Evolutionary conservation across 108 stramenopile genomes (phyloP), one percentile per base, ranked within the genome.

Genomic region (Nitzschia putrida): DNA sequence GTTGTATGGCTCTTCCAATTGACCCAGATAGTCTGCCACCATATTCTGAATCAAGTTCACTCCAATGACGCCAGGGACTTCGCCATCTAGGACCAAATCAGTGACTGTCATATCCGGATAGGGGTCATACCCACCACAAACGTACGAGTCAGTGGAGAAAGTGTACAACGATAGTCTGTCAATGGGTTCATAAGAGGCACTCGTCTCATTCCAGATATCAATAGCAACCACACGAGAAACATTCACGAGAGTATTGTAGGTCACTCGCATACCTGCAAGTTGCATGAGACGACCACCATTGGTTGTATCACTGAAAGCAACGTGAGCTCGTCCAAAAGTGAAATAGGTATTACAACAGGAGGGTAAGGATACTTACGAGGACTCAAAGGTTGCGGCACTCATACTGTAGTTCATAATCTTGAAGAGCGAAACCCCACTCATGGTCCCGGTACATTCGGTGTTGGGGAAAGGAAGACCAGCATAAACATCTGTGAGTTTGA

Each of bases 361-460:
- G 29, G 29, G n/a, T 2, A 20, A n/a, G 12, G 59, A 64, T 4
- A 34, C 29, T 34, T 34, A 34, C 29, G 29, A 34, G 1, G 29
- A 34, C 38, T 84, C 76, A 45, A 80, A 80, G 22, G 83, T 78
- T 8, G 77, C 72, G 18, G 74, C 61, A 22, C 55, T 29, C 18
- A 61, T 78, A 8, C 77, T 74, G 43, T 74, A 84, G 47, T 84
- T 78, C 14, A 84, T 58, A 55, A 84, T n/a, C 22, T 71, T 51
- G 41, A 80, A 84, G 47, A 84, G 55, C 21, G 67, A 67, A 1
- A 81, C 52, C 0, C 83, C 83, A 41, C 42, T 73, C 72, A 84
- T 84, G 42, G 53, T 25, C 8, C 83, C 83, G 21, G 68, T 70
- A 29, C 83, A 84, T 37, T 53, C 20, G 47, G 57, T 78, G 50